These are phyloP conservation scores for Coemansia sp. DNA, from an alignment of 192 early-diverging fungal species.

Conservation along the genomic window DNA sequence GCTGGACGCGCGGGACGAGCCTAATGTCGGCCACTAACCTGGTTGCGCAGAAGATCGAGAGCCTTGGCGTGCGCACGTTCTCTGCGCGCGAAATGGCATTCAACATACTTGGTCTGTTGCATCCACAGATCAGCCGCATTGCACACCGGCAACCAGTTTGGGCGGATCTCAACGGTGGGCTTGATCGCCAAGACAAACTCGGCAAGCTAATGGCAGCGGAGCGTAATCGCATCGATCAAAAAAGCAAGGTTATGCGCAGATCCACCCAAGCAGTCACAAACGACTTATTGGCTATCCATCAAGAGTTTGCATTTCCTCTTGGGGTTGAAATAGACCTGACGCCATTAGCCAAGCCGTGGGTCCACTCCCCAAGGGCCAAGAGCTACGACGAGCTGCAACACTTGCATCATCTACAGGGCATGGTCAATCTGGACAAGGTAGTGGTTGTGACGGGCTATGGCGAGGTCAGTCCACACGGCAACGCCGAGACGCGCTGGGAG, in stretches of 20 bases:
- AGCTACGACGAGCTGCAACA: slow-evolving; percentile 64
- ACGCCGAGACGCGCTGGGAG: slow-evolving; percentile 89
- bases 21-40: slow-evolving; percentile 89
- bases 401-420: slow-evolving; percentile 15
- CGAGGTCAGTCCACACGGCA: slow-evolving; percentile 88
- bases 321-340: background rate
- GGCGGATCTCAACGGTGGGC: slow-evolving; percentile 87
- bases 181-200: slow-evolving; percentile 55
- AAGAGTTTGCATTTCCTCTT: background rate
- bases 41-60: slow-evolving; percentile 79
- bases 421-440: slow-evolving; percentile 8
- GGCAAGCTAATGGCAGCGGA: background rate
- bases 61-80: slow-evolving; percentile 84
- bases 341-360: slow-evolving; percentile 83
- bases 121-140: slow-evolving; percentile 66
- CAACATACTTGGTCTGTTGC: slow-evolving; percentile 84
- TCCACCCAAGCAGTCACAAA: background rate
- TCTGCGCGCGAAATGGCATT: slow-evolving; percentile 92
- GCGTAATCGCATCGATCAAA: background rate
- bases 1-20: slow-evolving; percentile 95
- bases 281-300: slow-evolving; percentile 1
- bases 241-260: background rate
- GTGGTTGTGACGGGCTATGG: slow-evolving; percentile 56
- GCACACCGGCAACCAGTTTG: slow-evolving; percentile 74
- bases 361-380: slow-evolving; percentile 75